Conservation (phyloP, 306 rosid species). For the Cercis canadensis region DNA sequence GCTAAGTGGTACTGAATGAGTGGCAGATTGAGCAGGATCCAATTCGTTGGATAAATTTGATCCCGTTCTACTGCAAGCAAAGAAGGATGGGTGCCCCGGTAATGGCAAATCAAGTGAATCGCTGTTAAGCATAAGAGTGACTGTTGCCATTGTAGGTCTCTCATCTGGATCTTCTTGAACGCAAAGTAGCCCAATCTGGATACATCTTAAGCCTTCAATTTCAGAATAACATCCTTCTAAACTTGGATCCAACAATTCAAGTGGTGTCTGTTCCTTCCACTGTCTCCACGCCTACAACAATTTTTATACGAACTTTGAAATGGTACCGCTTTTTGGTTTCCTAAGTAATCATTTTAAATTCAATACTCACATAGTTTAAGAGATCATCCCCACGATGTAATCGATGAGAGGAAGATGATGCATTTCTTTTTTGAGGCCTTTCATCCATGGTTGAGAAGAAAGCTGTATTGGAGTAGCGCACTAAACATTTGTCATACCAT, state of each 20-base stretch:
- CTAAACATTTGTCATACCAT: conserved; percentile 10
- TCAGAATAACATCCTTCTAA: conserved; percentile 20
- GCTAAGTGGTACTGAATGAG: neutral
- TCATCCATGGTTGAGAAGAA: neutral
- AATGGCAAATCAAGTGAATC: conserved; percentile 34
- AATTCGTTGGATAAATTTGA: neutral
- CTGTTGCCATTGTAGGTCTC: conserved; percentile 47
- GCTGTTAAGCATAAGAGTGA: conserved; percentile 42
- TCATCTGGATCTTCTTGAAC: conserved; percentile 46
- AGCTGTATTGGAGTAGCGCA: neutral
- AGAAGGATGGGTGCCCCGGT: conserved; percentile 42
- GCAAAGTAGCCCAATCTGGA: conserved; percentile 54
- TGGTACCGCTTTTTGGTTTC: too few species aligned
- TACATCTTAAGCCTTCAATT: conserved; percentile 37
- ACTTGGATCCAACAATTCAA: conserved; percentile 43
- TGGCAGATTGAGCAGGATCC: neutral
- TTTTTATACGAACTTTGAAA: too few species aligned
- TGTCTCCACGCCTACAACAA: conserved; percentile 39
- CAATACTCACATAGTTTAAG: too few species aligned
- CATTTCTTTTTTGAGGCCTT: too few species aligned
- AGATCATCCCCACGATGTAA: too few species aligned
- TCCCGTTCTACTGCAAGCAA: neutral
- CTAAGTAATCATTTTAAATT: too few species aligned
- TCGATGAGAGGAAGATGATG: too few species aligned
- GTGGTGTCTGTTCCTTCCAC: conserved; percentile 41